Base-by-base conservation (phyloP, 2,329 filamentous ascomycete genomes). In the Hirsutella thompsonii region DNA sequence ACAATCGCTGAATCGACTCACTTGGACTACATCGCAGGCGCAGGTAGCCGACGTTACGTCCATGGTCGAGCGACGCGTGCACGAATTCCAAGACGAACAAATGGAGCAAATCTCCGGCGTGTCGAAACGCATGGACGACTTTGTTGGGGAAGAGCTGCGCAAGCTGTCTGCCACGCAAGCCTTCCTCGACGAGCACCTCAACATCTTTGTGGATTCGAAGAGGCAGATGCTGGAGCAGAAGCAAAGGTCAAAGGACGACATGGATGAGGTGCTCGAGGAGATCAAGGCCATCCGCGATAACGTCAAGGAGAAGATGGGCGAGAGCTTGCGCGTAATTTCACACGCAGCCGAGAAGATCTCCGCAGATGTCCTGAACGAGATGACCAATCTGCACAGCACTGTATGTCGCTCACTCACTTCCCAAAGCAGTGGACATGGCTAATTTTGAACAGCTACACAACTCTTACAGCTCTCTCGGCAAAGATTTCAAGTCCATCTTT, bases 261-360 rank as follows among this genome's bases (percentile, higher is more conserved):
- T 95, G 84, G 89, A 95, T 52, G 69, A 76, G n/a, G 81, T 94
- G 2, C 70, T 98, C 9, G 85, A 92, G 52, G 90, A 94, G 56
- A 94, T 96, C 57, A 89, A 89, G 56, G 78, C 76, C n/a, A 70
- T 96, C 20, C 78, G 90, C 19, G 84, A 94, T 57, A 81, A 85
- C 40, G 86, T 96, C 39, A 95, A 95, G 66, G 69, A 75, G 38
- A 82, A 83, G 46, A 85, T 96, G 37, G 85, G 86, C 2, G 80
- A 88, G 54, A 90, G 89, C 8, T 68, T 96, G 35, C 81, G 86
- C 52, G 80, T 86, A 20, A 77, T 96, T 19, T 88, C 88, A 2
- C 74, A 74, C 10, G 87, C 89, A 9, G 88, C 90, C 2, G 86
- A 90, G 61, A 80, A 83, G 42, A 95, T 96, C 46, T 87, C 88